Evolutionary conservation across 164 flowering plant species (phyloP), one percentile per base, ranked within the genome.

Genomic region (Umbellularia californica): DNA sequence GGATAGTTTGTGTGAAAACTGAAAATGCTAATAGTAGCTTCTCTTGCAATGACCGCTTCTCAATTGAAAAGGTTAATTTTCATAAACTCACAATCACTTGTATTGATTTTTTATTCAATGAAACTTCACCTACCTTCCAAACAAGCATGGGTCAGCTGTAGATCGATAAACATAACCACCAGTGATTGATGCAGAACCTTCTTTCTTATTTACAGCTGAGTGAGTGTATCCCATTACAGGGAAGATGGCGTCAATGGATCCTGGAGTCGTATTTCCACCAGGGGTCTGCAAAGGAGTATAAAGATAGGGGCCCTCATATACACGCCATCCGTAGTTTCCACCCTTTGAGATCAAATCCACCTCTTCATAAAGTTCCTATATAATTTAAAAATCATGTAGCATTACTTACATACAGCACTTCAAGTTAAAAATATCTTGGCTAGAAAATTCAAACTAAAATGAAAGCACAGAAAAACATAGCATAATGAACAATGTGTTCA

Each of bases 281-380:
- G 91, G 89, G 62, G 88, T 65, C 22, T 75, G 11, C 27, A 73
- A 74, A 72, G 94, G 84, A 71, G 69, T 73, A 79, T 73, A 92
- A 62, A 50, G 83, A 27, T 69, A 1, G 5, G 86, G 84, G 1
- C 99, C 99, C 76, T 95, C 99, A 47, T 85, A 93, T 66, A 79
- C 79, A 19, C 90, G 86, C 98, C 98, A 95, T 1, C 99, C 98
- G 74, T 92, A 95, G 84, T 95, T 93, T 66, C 98, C 98, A 74
- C 86, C 89, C 77, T 85, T 95, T 14, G 89, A 84, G 77, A 90
- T 84, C 69, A 95, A 35, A 81, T 95, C 86, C 72, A 95, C 97
- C 78, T 92, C 97, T 83, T 95, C 99, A 74, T 84, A 93, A 24
- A 9, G 33, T 77, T 92, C 90, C 99, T 93, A 77, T 41, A 74